These are phyloP conservation scores for Penicillium longicatenatum DNA, from an alignment of 495 filamentous ascomycete genomes.

Conservation along the genomic window DNA sequence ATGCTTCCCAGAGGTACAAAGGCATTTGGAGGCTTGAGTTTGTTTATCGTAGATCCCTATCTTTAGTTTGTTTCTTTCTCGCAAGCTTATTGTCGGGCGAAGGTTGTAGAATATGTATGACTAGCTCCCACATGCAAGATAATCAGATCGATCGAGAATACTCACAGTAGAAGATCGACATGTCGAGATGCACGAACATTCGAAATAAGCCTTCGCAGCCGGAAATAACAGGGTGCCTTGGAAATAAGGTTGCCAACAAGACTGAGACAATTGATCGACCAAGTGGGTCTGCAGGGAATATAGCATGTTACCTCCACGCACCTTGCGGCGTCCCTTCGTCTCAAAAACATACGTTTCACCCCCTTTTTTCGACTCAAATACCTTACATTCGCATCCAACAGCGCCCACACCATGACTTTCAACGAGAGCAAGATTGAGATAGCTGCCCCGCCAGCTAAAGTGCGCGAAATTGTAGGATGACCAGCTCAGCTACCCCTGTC, in stretches of 20 bases:
- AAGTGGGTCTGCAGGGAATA: not conserved
- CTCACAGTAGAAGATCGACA: too few relatives aligned
- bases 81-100: too few relatives aligned
- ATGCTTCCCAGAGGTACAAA: too few relatives aligned
- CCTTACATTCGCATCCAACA: not conserved
- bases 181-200: too few relatives aligned
- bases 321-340: not conserved
- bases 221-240: not conserved
- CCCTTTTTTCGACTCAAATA: not conserved
- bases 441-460: slow-evolving; percentile 28
- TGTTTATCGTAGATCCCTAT: not conserved
- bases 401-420: slow-evolving; percentile 5
- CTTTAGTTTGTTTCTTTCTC: too few relatives aligned
- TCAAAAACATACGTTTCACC: not conserved
- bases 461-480: slow-evolving; percentile 34
- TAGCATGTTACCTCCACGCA: not conserved
- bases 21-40: too few relatives aligned
- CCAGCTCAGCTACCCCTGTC: too few relatives aligned
- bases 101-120: too few relatives aligned
- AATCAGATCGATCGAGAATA: too few relatives aligned
- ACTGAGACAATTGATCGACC: not conserved
- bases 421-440: slow-evolving; percentile 32
- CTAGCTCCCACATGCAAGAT: too few relatives aligned
- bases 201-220: too few relatives aligned
- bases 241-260: not conserved